Conservation (phyloP, 2,329 filamentous ascomycete genomes). For the Penicillium sp. region DNA sequence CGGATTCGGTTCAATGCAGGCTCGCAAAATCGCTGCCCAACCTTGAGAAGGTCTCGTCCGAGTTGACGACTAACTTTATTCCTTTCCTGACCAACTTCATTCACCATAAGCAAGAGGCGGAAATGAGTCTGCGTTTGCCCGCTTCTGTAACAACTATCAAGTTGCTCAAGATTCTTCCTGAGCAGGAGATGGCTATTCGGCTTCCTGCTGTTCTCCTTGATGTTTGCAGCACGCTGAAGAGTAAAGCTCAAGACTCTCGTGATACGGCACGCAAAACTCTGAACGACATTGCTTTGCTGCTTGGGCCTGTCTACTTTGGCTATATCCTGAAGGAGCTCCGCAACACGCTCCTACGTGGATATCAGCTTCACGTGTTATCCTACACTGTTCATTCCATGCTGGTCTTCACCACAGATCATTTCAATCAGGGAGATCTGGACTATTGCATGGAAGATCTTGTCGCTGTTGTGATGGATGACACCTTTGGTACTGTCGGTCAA, state of each 20-base stretch:
- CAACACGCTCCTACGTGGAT: conserved; percentile 74
- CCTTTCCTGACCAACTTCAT: conserved; percentile 77
- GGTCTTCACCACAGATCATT: conserved; percentile 64
- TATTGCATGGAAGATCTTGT: conserved; percentile 77
- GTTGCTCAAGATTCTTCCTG: conserved; percentile 72
- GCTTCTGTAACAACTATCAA: conserved; percentile 86
- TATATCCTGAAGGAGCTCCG: conserved; percentile 91
- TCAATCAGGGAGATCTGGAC: conserved; percentile 77
- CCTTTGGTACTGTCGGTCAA: conserved; percentile 84
- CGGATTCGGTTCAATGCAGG: conserved; percentile 29
- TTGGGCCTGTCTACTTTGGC: conserved; percentile 77
- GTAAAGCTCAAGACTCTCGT: conserved; percentile 78
- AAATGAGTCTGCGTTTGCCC: conserved; percentile 86
- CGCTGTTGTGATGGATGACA: conserved; percentile 90
- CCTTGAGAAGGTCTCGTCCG: conserved; percentile 60
- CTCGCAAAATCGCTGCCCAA: conserved; percentile 63
- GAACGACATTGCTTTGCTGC: conserved; percentile 70
- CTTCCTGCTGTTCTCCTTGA: conserved; percentile 83
- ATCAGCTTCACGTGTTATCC: conserved; percentile 89
- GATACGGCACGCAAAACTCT: conserved; percentile 88
- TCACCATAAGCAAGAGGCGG: conserved; percentile 89
- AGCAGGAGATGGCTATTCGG: conserved; percentile 63
- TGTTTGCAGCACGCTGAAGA: conserved; percentile 86
- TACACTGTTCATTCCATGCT: conserved; percentile 92
- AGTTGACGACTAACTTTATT: conserved; percentile 68